Conservation (phyloP, 306 rosid genomes). For the Cucumis melo region DNA sequence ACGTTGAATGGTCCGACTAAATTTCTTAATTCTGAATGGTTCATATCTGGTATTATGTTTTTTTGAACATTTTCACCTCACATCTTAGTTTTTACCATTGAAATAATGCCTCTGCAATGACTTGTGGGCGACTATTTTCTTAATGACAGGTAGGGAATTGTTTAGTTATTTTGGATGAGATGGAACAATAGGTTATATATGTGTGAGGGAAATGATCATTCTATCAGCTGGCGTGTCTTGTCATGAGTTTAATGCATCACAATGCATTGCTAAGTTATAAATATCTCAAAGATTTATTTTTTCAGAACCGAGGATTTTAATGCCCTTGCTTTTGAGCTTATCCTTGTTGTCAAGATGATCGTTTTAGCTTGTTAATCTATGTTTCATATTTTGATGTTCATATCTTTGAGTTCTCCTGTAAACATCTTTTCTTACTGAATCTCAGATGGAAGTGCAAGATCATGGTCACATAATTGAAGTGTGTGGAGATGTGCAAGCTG, state of each 20-base stretch:
- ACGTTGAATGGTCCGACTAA: too few species aligned
- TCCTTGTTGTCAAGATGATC: neutral
- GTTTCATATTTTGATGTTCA: neutral
- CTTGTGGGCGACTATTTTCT: neutral
- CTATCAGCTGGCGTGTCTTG: neutral
- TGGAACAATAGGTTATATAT: neutral
- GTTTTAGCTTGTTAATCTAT: neutral
- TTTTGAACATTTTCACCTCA: neutral
- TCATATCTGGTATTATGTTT: too few species aligned
- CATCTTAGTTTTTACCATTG: neutral
- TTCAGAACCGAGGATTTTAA: neutral
- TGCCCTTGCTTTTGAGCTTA: neutral
- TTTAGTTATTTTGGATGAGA: neutral
- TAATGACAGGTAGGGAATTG: neutral
- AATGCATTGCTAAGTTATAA: neutral
- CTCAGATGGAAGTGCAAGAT: constrained; percentile 44
- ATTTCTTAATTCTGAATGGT: too few species aligned
- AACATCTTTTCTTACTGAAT: neutral
- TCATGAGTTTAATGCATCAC: neutral
- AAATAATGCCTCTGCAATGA: neutral
- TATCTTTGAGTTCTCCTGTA: neutral
- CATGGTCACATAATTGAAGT: constrained; percentile 34
- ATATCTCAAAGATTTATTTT: neutral
- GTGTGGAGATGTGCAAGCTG: constrained; percentile 21
- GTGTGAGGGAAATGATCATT: neutral